Evolutionary conservation across 164 flowering plant genomes (phyloP).

Genomic region (Euptelea pleiosperma): DNA sequence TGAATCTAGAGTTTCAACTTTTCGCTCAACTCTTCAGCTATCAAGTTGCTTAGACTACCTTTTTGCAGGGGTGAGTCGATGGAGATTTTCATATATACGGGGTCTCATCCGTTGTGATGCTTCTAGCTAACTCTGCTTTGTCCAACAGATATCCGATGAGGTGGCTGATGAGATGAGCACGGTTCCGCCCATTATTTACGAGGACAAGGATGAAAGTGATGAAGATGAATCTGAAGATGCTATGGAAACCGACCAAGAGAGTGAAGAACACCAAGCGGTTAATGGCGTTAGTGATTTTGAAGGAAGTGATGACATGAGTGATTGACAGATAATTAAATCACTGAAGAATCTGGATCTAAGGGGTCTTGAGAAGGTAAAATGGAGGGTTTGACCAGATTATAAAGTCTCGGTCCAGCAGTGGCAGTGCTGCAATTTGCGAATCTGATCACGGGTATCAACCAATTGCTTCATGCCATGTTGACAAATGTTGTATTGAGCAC

Average conservation of each 20-base stretch:
- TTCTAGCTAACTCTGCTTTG: not conserved
- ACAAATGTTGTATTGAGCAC: not conserved
- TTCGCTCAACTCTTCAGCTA: conserved; percentile 56
- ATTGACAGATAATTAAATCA: conserved; percentile 23
- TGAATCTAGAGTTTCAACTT: conserved; percentile 78
- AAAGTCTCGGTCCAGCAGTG: not conserved
- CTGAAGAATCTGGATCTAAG: not conserved
- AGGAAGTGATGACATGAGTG: conserved; percentile 48
- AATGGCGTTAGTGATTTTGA: conserved; percentile 46
- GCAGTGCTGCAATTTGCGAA: not conserved
- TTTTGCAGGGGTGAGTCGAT: conserved; percentile 52
- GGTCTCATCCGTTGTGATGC: not conserved
- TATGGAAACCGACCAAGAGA: conserved; percentile 60
- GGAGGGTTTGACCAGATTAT: not conserved
- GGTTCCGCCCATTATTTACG: conserved; percentile 45
- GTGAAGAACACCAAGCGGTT: conserved; percentile 24
- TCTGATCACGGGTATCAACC: not conserved
- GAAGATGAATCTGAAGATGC: conserved; percentile 58
- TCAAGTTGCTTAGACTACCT: conserved; percentile 63
- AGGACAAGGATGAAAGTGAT: conserved; percentile 62
- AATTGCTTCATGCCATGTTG: not conserved
- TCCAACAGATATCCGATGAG: conserved; percentile 52
- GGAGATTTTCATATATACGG: not conserved
- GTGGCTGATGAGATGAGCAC: conserved; percentile 38
- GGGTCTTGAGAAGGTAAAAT: not conserved